Percentiles rank a stretch among this genome's conserved stretches.
phyloP scores from a whole-genome alignment of 164 flowering plant genomes.

The Aristolochia californica region DNA sequence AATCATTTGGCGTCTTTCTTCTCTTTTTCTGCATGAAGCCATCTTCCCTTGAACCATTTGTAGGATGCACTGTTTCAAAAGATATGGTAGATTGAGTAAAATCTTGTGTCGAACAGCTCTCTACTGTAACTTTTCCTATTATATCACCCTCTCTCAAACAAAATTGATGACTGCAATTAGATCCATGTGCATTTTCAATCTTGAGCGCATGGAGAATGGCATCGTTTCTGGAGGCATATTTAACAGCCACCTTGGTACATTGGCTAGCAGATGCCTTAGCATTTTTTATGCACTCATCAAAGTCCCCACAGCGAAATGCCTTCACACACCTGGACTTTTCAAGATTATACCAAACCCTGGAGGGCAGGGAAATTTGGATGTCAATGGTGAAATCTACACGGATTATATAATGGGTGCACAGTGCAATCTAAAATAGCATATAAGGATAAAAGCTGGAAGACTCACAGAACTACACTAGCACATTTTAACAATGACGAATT shows the following conservation, averaged over 20 bases:
- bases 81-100: slow-evolving; percentile 53
- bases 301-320: slow-evolving; percentile 90
- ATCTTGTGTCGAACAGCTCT: slow-evolving; percentile 36
- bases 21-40: slow-evolving; percentile 31
- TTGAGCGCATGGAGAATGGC: slow-evolving; percentile 89
- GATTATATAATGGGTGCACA: too few relatives aligned
- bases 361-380: slow-evolving; percentile 2
- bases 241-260: slow-evolving; percentile 46
- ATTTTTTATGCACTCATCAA: slow-evolving; percentile 66
- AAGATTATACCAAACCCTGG: slow-evolving; percentile 93
- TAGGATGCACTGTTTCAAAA: slow-evolving; percentile 44
- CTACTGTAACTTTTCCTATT: slow-evolving; percentile 5
- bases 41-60: slow-evolving; percentile 14
- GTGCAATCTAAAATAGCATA: too few relatives aligned
- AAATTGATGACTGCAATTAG: slow-evolving; percentile 5
- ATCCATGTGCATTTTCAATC: slow-evolving; percentile 40
- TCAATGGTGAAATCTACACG: too few relatives aligned
- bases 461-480: too few relatives aligned
- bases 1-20: slow-evolving; percentile 63
- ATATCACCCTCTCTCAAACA: slow-evolving; percentile 12
- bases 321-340: slow-evolving; percentile 83
- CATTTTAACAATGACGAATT: too few relatives aligned
- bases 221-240: slow-evolving; percentile 81
- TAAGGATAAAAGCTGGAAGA: too few relatives aligned
- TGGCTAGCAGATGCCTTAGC: slow-evolving; percentile 55